Evolutionary conservation across 2,329 filamentous ascomycete species (phyloP).

Genomic region (Aspergillus intermedius): DNA sequence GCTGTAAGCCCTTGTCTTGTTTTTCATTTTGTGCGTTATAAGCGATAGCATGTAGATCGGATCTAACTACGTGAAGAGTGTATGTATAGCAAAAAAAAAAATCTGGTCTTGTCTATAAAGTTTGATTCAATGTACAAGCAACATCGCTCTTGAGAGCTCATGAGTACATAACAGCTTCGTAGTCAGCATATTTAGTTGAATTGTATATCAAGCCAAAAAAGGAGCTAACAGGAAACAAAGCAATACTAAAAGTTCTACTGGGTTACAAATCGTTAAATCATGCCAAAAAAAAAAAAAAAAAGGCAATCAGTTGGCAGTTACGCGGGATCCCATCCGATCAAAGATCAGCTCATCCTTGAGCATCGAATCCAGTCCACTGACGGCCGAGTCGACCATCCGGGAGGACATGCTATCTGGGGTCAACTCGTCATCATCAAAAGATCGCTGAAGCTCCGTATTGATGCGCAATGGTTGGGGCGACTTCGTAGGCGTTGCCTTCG

Average conservation of each 20-base stretch:
- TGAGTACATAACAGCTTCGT: too few relatives aligned
- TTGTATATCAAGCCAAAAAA: too few relatives aligned
- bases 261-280: too few relatives aligned
- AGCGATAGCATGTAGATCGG: not conserved
- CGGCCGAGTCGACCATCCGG: conserved; percentile 40
- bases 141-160: too few relatives aligned
- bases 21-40: not conserved
- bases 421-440: conserved; percentile 38
- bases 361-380: conserved; percentile 36
- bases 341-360: conserved; percentile 37
- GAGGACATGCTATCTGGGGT: conserved; percentile 46
- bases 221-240: too few relatives aligned
- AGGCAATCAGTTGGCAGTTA: conserved; percentile 20
- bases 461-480: conserved; percentile 39
- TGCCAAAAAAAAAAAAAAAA: not conserved
- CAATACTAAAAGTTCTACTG: too few relatives aligned
- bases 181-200: not conserved
- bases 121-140: not conserved
- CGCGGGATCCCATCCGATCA: conserved; percentile 38
- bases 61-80: not conserved
- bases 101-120: not conserved
- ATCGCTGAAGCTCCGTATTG: conserved; percentile 35
- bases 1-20: conserved; percentile 38
- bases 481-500: conserved; percentile 23
- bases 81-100: not conserved